These are phyloP conservation scores for Penicillium angulare DNA, from an alignment of 495 filamentous ascomycete species.

Conservation along the genomic window DNA sequence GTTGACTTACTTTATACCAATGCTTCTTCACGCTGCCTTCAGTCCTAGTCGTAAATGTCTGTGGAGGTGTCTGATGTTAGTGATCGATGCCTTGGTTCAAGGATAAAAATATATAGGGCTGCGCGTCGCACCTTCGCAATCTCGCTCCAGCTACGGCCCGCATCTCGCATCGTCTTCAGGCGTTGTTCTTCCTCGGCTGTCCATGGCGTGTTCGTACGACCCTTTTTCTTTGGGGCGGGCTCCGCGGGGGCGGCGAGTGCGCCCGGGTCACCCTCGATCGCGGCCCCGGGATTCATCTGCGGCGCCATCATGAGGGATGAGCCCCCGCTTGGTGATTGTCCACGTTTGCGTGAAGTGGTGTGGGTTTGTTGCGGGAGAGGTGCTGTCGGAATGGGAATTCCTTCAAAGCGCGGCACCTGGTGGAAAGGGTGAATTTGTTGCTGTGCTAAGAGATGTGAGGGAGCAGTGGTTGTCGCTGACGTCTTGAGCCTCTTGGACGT, in stretches of 20 bases:
- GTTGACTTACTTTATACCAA: constrained; percentile 84
- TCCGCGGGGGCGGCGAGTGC: constrained; percentile 31
- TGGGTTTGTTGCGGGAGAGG: constrained; percentile 29
- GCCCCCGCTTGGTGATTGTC: constrained; percentile 35
- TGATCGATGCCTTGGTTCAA: background rate
- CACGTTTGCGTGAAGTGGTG: constrained; percentile 47
- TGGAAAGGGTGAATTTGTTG: constrained; percentile 46
- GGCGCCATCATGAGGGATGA: constrained; percentile 36
- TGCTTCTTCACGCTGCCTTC: constrained; percentile 99
- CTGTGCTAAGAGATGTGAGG: constrained; percentile 40
- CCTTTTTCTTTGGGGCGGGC: constrained; percentile 77
- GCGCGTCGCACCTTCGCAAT: constrained; percentile 79
- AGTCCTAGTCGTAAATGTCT: constrained; percentile 90
- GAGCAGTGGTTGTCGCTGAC: constrained; percentile 36
- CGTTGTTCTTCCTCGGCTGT: constrained; percentile 90
- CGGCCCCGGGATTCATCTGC: constrained; percentile 25
- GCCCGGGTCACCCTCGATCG: constrained; percentile 32
- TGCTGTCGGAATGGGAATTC: constrained; percentile 40
- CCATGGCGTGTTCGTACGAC: constrained; percentile 96
- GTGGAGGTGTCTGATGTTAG: constrained; percentile 1
- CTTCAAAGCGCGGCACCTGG: constrained; percentile 37
- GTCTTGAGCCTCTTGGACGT: constrained; percentile 47
- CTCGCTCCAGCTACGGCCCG: constrained; percentile 91
- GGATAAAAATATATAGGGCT: background rate
- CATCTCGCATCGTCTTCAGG: constrained; percentile 89